Conservation (phyloP, 176 grass and related monocot species). For the Puya raimondii region DNA sequence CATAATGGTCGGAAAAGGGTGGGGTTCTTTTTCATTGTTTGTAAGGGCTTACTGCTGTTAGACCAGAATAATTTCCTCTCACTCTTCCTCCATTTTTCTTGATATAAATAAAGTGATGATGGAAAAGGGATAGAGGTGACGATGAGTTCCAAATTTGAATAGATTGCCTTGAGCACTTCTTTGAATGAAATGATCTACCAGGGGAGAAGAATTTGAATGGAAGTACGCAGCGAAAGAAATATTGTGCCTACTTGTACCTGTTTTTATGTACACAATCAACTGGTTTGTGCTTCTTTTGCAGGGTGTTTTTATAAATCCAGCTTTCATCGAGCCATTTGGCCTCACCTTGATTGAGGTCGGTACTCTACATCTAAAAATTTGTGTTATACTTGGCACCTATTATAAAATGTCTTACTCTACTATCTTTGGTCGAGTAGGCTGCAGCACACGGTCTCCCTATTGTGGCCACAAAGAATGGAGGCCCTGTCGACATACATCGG, state of each 20-base stretch:
- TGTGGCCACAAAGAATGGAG: slow-evolving; percentile 49
- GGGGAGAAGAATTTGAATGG: too few species aligned
- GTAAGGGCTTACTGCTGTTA: too few species aligned
- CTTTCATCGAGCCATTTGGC: slow-evolving; percentile 95
- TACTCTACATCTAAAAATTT: slow-evolving; percentile 16
- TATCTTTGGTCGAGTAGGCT: slow-evolving; percentile 33
- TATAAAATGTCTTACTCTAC: slow-evolving; percentile 4
- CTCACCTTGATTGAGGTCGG: slow-evolving; percentile 97
- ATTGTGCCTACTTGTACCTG: background rate
- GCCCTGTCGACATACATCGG: slow-evolving; percentile 52
- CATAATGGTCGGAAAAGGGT: too few species aligned
- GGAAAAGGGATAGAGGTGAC: too few species aligned
- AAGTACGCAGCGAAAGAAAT: too few species aligned
- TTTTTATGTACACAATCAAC: background rate
- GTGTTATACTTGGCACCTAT: slow-evolving; percentile 2
- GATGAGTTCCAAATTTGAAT: too few species aligned
- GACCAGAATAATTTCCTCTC: too few species aligned
- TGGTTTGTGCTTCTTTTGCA: slow-evolving; percentile 26
- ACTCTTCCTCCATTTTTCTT: too few species aligned
- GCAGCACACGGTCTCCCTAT: slow-evolving; percentile 46
- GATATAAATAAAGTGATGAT: too few species aligned
- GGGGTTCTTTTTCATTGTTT: too few species aligned
- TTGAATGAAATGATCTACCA: too few species aligned
- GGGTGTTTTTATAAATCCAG: slow-evolving; percentile 98
- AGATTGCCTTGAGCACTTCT: too few species aligned